Evolutionary conservation across 1,284 basidiomycete genomes (phyloP).

Genomic region (Rugosomyces carneus): DNA sequence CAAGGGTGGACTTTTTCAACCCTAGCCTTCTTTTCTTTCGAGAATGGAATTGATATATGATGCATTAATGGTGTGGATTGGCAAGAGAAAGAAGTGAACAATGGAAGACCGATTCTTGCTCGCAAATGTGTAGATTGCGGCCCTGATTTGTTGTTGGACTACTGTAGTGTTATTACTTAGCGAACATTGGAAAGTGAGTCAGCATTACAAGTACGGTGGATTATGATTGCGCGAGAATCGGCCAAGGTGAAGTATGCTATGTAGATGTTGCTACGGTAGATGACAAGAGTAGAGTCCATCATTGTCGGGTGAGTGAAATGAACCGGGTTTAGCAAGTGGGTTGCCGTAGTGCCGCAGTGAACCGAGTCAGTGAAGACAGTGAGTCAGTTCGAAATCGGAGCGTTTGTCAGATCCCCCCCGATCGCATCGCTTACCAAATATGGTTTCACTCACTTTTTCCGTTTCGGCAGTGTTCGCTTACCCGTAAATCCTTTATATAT

Average conservation of each 20-base stretch:
- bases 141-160: no score
- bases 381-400: slow-evolving; percentile 13
- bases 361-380: no score
- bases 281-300: background rate
- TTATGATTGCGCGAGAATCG: background rate
- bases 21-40: no score
- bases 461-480: slow-evolving; percentile 26
- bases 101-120: no score
- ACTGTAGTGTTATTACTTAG: no score
- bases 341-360: slow-evolving; percentile 15
- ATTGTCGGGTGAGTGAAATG: background rate
- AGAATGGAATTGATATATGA: no score
- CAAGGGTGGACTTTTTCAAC: background rate
- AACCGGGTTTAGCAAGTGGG: slow-evolving; percentile 13
- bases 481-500: slow-evolving; percentile 31
- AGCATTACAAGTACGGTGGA: background rate
- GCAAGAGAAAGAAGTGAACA: no score
- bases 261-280: background rate
- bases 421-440: slow-evolving; percentile 14
- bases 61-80: no score
- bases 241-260: background rate
- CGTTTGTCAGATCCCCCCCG: slow-evolving; percentile 18
- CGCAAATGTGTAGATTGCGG: no score
- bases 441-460: slow-evolving; percentile 21
- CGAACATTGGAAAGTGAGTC: background rate